Conservation (phyloP, 2,329 filamentous ascomycete genomes). For the Hawksworthiomyces lignivorus region DNA sequence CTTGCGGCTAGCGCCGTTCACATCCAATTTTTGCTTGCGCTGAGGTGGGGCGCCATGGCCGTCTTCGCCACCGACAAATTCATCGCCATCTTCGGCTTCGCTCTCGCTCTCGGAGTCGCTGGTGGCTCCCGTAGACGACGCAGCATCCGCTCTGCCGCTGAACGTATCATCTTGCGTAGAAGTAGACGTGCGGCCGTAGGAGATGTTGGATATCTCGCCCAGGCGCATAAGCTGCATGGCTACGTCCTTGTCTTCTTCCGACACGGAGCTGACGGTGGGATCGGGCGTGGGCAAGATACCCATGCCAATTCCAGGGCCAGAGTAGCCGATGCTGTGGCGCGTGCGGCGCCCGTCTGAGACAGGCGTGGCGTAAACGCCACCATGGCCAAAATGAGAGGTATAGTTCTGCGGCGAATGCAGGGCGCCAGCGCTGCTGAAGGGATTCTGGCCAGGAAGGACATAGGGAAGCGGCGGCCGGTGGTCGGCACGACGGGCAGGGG, state of each 20-base stretch:
- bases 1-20: conserved; percentile 33
- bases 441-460: conserved; percentile 66
- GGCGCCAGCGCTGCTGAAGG: conserved; percentile 68
- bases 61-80: conserved; percentile 47
- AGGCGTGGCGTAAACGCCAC: conserved; percentile 56
- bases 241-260: conserved; percentile 88
- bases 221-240: conserved; percentile 94
- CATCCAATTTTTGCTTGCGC: conserved; percentile 50
- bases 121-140: conserved; percentile 78
- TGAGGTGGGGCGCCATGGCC: conserved; percentile 45
- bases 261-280: conserved; percentile 96
- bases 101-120: conserved; percentile 67
- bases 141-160: conserved; percentile 77
- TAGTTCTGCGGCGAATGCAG: conserved; percentile 82
- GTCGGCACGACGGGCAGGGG: conserved; percentile 75
- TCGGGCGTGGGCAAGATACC: conserved; percentile 85
- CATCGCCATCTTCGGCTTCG: conserved; percentile 61
- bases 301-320: conserved; percentile 26
- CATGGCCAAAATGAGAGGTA: conserved; percentile 44
- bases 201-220: conserved; percentile 88
- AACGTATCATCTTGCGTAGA: conserved; percentile 91
- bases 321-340: conserved; percentile 54
- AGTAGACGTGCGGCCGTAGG: conserved; percentile 84
- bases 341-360: conserved; percentile 54
- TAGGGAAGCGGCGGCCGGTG: conserved; percentile 68